Evolutionary conservation across 2,329 filamentous ascomycete species (phyloP).

Genomic region (Blastomyces gilchristii): DNA sequence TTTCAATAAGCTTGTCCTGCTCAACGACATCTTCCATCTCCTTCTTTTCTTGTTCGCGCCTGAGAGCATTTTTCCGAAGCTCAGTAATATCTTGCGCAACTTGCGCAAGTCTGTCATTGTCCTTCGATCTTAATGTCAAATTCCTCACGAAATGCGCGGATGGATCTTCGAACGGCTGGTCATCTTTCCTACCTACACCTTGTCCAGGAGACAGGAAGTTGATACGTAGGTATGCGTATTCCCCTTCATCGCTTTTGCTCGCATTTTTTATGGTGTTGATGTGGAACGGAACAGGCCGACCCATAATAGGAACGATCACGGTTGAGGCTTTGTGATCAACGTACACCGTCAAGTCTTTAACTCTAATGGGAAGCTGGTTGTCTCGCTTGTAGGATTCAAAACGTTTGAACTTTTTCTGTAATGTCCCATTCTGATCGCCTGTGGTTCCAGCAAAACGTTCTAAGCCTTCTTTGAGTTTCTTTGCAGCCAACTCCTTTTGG

Average conservation of each 20-base stretch:
- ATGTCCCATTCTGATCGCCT: conserved; percentile 73
- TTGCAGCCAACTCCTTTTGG: conserved; percentile 76
- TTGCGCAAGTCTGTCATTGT: conserved; percentile 78
- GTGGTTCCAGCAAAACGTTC: conserved; percentile 78
- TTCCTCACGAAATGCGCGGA: conserved; percentile 92
- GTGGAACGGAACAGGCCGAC: conserved; percentile 92
- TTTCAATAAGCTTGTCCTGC: conserved; percentile 92
- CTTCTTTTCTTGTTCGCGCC: conserved; percentile 97
- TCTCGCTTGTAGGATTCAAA: conserved; percentile 99
- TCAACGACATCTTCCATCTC: conserved; percentile 99
- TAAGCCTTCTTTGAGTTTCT: conserved; percentile 83
- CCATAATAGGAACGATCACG: conserved; percentile 92
- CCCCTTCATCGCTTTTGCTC: conserved; percentile 91
- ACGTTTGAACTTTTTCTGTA: conserved; percentile 96
- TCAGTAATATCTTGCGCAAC: conserved; percentile 91
- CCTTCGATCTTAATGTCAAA: conserved; percentile 84
- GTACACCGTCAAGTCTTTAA: conserved; percentile 78
- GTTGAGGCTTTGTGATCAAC: conserved; percentile 86
- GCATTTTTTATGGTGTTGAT: conserved; percentile 98
- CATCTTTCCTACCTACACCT: conserved; percentile 92
- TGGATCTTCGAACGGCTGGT: conserved; percentile 94
- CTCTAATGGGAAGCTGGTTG: conserved; percentile 74
- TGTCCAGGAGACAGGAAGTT: conserved; percentile 97
- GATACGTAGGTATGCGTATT: conserved; percentile 87
- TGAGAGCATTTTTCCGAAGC: conserved; percentile 83